Evolutionary conservation across 169 alveolate species (phyloP), one percentile per base, ranked within the genome.

Genomic region (Plasmodium ovale): DNA sequence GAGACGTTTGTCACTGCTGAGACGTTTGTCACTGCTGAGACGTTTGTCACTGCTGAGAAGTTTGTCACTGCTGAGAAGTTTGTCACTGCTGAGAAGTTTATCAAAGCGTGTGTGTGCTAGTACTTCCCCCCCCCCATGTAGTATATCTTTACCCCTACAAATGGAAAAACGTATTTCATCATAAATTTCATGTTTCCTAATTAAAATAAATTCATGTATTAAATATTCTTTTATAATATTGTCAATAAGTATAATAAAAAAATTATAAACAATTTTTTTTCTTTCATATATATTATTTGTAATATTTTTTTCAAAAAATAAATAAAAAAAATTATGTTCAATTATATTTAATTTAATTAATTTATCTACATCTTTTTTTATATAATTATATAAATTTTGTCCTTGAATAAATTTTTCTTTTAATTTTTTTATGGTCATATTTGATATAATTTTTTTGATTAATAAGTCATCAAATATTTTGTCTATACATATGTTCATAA

Each of bases 371-470:
- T 77, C 88, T 10, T 60, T 77, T 59, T 44, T 27, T 25, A 77
- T 39, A 35, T 44, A 42, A 19, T 77, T 77, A 77, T 42, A 77
- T 3, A 67, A 27, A 33, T 37, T 60, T 14, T 77, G 88, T 5
- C 88, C 88, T 14, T 77, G 88, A 12, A 77, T 77, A 68, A 77
- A 77, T 53, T 62, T 77, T 47, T 60, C 74, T 67, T 77, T 77
- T 77, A 77, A 77, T 9, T 67, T 60, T 37, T 77, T 77, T n/a
- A 77, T 77, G 19, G 59, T 77, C 5, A 29, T 53, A 62, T 60
- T 77, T 0, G 77, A 42, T 1, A 77, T 9, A 1, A 64, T 77
- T 44, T 77, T 62, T 44, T 77, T 77, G 27, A 56, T 12, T 62
- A 77, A 60, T 27, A 77, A 47, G 33, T 77, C 44, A 19, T 77